Base-by-base conservation (phyloP, 1,139 yeast species). In the Candida albicans region DNA sequence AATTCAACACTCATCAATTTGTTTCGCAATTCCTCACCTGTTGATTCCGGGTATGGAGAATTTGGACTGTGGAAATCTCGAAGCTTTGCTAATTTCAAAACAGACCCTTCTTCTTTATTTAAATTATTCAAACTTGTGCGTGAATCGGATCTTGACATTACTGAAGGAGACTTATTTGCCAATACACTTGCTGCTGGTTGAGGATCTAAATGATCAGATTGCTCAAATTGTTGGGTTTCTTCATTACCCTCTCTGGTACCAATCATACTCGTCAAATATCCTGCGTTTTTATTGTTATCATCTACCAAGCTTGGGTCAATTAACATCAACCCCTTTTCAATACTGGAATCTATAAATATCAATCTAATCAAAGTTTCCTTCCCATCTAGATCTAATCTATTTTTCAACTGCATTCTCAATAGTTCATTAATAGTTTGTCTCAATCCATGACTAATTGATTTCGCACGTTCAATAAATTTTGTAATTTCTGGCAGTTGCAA, bases 351-450 rank as follows among this genome's bases (percentile, higher is more conserved):
- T 44, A 85, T 71, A 48, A 81, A 77, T 46, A 87, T 81, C 50
- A 85, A 76, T 51, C 89, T 70, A 32, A 86, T 73, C 43, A 86
- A 66, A 0, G 88, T 81, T 55, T 85, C 95, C 55, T 85, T 85
- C 9, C 91, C 93, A 52, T 84, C 86, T 3, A 81, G 55, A 46
- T 72, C 80, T 52, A 86, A 67, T 48, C 75, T 70, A 26, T 77
- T 75, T 39, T 73, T 69, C 24, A 75, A 60, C 58, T 84, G 84
- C 29, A 84, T 59, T 41, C 70, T 70, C 54, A 81, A 75, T 43
- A 86, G 62, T 45, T 82, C 84, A 38, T 73, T 72, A 41, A 84
- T 82, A 0, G 84, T 73, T 29, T 68, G 69, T 47, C 72, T 75
- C 42, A 86, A 67, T 45, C 75, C 73, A 1, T 54, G 52, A 46